phyloP scores from a whole-genome alignment of 371 early-diverging fungal genomes.

The Batrachochytrium dendrobatidis region DNA sequence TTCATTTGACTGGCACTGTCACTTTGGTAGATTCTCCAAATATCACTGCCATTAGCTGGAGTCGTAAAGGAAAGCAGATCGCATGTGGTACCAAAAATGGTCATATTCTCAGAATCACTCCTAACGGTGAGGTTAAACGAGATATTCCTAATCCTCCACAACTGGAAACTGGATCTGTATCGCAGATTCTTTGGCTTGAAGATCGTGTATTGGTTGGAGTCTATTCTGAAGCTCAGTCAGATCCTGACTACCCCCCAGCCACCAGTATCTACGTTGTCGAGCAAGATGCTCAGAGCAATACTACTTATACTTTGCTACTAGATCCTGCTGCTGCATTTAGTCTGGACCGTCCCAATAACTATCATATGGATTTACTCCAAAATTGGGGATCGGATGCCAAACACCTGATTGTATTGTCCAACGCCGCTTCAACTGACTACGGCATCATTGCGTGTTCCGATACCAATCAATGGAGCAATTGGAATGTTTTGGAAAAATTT shows the following conservation, averaged over 20 bases:
- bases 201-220: conserved; percentile 21
- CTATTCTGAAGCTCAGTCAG: conserved; percentile 8
- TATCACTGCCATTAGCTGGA: conserved; percentile 29
- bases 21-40: not conserved
- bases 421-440: conserved; percentile 13
- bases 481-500: conserved; percentile 15
- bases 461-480: conserved; percentile 21
- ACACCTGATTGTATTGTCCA: conserved; percentile 13
- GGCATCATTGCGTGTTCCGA: conserved; percentile 21
- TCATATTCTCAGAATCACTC: conserved; percentile 20
- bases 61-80: conserved; percentile 37
- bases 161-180: conserved; percentile 16
- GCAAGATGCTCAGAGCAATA: conserved; percentile 11
- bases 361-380: conserved; percentile 1
- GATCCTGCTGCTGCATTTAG: conserved; percentile 9
- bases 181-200: conserved; percentile 30
- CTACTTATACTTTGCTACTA: conserved; percentile 14
- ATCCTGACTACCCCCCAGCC: not conserved
- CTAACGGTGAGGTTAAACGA: conserved; percentile 26
- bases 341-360: not conserved
- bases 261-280: conserved; percentile 5
- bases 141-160: conserved; percentile 15
- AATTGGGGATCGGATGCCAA: conserved; percentile 8
- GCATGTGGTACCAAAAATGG: conserved; percentile 28
- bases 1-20: conserved; percentile 11